Evolutionary conservation across 768 basidiomycete genomes (phyloP), one percentile per base, ranked within the genome.

Genomic region (Steccherinum ochraceum): DNA sequence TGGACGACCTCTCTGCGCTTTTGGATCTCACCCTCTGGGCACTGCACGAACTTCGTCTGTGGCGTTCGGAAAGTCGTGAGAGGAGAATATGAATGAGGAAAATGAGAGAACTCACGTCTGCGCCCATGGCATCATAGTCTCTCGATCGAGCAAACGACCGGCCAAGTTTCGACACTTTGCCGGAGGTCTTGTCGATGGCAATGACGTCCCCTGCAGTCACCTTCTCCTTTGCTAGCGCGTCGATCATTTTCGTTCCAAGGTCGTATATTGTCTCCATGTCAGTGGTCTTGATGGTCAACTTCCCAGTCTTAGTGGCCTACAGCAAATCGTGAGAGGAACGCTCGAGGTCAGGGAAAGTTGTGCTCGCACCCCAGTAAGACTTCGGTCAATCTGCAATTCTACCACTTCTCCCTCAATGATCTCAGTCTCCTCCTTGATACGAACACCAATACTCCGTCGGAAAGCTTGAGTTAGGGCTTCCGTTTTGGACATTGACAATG

Each of bases 211-310:
- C 96, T 0, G 86, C 86, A 4, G 93, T 77, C 4, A 98, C 93
- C 61, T 97, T 98, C 72, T 98, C 96, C 70, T 97, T 96, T 35
- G 92, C 88, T 24, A 99, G 72, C 3, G 93, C 86, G 58, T 99
- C 96, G 45, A 99, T 98, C 96, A 99, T 98, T 78, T 98, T 99
- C 46, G 86, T 91, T 11, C 96, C 96, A 24, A 98, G 78, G 69
- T 99, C 96, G 65, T 99, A 99, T 25, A 99, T 87, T 3, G 96
- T 98, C 72, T 98, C 96, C 96, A 99, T 98, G 67, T 98, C 95
- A 2, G 93, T 96, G 12, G 93, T 95, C 70, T 98, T 98, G 61
- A 99, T 88, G 0, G 96, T 98, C 53, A 98, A 68, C 66, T 96
- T 94, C 2, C 95, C 96, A 1, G 96, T 97, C 72, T 97, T 98